Base-by-base conservation (phyloP, 768 basidiomycete species). In the Hygrophoropsis aurantiaca region DNA sequence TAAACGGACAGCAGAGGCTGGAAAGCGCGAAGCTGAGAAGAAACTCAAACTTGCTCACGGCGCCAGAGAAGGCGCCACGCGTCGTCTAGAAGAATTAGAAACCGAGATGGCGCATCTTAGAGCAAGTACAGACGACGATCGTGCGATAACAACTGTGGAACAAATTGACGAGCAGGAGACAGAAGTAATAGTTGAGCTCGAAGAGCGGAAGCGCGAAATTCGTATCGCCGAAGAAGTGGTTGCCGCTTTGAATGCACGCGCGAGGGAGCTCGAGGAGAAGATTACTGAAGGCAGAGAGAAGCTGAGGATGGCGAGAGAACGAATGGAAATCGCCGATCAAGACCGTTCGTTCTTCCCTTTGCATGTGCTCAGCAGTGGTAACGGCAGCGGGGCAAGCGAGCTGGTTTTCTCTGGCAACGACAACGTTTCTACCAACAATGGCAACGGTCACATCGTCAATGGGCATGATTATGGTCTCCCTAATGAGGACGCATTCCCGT, bases 21-120 rank as follows among this genome's bases (percentile, higher is more conserved):
- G 74, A 42, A 87, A 83, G 61, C 78, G 83, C 37, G 94, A 97
- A 39, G 91, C 87, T 4, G 95, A 98, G 68, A 93, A 90, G 73
- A 84, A 84, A 55, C 75, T 94, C 49, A 87, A 84, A 57, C 73
- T 76, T n/a, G 82, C 80, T 13, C 82, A 84, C 61, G 74, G 60
- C 35, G 71, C 77, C 50, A 80, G 85, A 26, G 84, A 89, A 58
- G 82, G 74, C 45, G 78, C 85, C 0, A 72, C 64, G 18, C 75
- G 74, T 56, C 74, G 78, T 34, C 75, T 86, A 59, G 76, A 78
- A 24, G 70, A 74, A 49, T 70, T 88, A 45, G 80, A 83, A 50
- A 70, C 78, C 50, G 82, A 86, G 59, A 85, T 89, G 40, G 67
- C 67, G 49, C 65, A 67, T 42, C 57, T 90, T 38, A 77, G 75